These are phyloP conservation scores for Tolypocladium cylindrosporum DNA, from an alignment of 2,329 filamentous ascomycete species.

Conservation along the genomic window DNA sequence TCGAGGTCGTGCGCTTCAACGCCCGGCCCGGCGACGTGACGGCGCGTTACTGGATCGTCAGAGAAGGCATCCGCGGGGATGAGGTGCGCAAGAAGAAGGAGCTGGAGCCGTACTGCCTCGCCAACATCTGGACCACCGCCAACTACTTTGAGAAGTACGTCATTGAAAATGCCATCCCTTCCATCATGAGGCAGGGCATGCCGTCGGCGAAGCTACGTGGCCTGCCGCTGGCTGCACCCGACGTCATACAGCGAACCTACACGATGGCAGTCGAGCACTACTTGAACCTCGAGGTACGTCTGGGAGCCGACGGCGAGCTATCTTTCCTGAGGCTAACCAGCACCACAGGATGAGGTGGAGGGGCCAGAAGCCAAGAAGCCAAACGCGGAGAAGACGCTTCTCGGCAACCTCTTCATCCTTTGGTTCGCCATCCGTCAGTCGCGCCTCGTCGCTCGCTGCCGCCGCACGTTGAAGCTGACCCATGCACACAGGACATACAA, in stretches of 20 bases:
- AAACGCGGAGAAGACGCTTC: slow-evolving; percentile 20
- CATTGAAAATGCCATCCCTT: slow-evolving; percentile 13
- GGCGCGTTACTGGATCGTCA: slow-evolving; percentile 26
- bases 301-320: too few relatives aligned
- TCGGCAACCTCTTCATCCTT: slow-evolving; percentile 30
- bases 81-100: slow-evolving; percentile 16
- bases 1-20: slow-evolving; percentile 31
- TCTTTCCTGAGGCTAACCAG: not conserved
- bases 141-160: slow-evolving; percentile 26
- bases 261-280: slow-evolving; percentile 11
- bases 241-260: slow-evolving; percentile 13
- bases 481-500: slow-evolving; percentile 27
- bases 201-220: not conserved
- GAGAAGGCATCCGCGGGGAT: slow-evolving; percentile 8
- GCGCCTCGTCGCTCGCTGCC: not conserved
- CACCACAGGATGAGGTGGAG: slow-evolving; percentile 1
- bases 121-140: slow-evolving; percentile 23
- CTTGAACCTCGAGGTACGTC: slow-evolving; percentile 11
- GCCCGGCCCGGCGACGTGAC: slow-evolving; percentile 26
- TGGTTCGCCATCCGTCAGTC: slow-evolving; percentile 38
- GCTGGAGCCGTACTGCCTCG: slow-evolving; percentile 30
- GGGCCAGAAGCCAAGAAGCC: not conserved
- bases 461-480: not conserved
- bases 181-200: slow-evolving; percentile 15
- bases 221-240: not conserved